Percentiles rank a stretch among this genome's conserved stretches.
phyloP scores from a whole-genome alignment of 306 rosid genomes.

The Cucurbita maxima region DNA sequence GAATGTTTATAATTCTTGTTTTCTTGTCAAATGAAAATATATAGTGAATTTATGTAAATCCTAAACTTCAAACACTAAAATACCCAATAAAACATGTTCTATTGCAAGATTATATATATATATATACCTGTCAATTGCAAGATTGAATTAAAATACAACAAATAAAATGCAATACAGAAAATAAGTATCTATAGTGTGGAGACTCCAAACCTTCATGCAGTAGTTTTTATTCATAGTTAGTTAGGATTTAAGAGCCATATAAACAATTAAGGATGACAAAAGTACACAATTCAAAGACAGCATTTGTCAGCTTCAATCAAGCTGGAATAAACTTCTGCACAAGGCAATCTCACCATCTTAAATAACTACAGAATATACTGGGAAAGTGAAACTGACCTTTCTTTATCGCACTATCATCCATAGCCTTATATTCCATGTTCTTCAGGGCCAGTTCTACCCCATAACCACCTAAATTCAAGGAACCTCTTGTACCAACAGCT shows the following conservation, averaged over 20 bases:
- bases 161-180: not conserved
- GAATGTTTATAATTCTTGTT: not conserved
- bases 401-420: slow-evolving; percentile 72
- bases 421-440: slow-evolving; percentile 98
- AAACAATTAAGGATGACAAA: not conserved
- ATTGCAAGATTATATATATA: not conserved
- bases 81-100: not conserved
- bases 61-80: not conserved
- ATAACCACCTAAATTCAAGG: slow-evolving; percentile 90
- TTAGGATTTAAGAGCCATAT: not conserved
- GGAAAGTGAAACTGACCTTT: slow-evolving; percentile 42
- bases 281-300: not conserved
- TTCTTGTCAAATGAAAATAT: not conserved
- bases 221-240: not conserved
- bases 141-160: not conserved
- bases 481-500: slow-evolving; percentile 58
- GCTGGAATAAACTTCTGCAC: not conserved
- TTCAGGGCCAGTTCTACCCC: slow-evolving; percentile 94
- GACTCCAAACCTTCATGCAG: not conserved
- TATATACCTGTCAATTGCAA: not conserved
- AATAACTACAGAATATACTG: not conserved
- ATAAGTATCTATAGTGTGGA: not conserved
- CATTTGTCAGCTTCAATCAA: not conserved
- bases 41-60: not conserved
- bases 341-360: not conserved